A percentile compares a stretch with the other conserved stretches of the same genome.
These are phyloP conservation scores for Fusarium equiseti DNA, from an alignment of 2,329 filamentous ascomycete genomes.

Conservation along the genomic window DNA sequence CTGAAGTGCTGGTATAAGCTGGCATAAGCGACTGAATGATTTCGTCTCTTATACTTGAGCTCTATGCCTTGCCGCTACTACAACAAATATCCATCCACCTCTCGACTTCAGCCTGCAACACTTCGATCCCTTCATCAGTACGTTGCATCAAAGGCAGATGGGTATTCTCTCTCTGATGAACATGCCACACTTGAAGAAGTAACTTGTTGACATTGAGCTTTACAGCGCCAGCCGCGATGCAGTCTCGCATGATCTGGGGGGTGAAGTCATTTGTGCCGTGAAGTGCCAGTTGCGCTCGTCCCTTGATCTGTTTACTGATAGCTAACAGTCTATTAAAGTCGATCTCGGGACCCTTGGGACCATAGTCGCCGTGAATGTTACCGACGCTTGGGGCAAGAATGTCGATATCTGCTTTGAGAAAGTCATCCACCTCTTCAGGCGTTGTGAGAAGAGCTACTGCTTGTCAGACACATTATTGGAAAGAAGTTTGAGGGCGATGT, in stretches of 20 bases:
- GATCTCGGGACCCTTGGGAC: conserved; percentile 70
- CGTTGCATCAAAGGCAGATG: conserved; percentile 14
- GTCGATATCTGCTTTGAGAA: conserved; percentile 78
- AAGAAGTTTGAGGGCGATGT: neutral
- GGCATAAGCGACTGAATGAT: no score
- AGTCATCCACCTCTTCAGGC: conserved; percentile 75
- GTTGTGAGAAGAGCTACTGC: conserved; percentile 64
- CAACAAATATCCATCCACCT: conserved; percentile 38
- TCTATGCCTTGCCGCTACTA: conserved; percentile 30
- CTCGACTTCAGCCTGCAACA: conserved; percentile 34
- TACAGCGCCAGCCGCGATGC: conserved; percentile 64
- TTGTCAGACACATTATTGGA: neutral
- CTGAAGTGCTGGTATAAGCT: no score
- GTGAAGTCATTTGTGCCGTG: conserved; percentile 70
- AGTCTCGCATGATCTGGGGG: conserved; percentile 61
- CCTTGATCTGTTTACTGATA: conserved; percentile 49
- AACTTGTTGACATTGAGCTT: conserved; percentile 71
- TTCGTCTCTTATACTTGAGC: neutral
- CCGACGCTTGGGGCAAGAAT: conserved; percentile 81
- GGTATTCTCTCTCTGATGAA: conserved; percentile 8
- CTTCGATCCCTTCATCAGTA: conserved; percentile 28
- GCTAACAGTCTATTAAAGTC: conserved; percentile 62
- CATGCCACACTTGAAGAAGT: conserved; percentile 54
- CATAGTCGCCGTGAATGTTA: conserved; percentile 82
- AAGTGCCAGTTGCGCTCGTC: conserved; percentile 60